These are phyloP conservation scores for Fallopia convolvulus DNA, from an alignment of 148 eudicot species.

Conservation along the genomic window DNA sequence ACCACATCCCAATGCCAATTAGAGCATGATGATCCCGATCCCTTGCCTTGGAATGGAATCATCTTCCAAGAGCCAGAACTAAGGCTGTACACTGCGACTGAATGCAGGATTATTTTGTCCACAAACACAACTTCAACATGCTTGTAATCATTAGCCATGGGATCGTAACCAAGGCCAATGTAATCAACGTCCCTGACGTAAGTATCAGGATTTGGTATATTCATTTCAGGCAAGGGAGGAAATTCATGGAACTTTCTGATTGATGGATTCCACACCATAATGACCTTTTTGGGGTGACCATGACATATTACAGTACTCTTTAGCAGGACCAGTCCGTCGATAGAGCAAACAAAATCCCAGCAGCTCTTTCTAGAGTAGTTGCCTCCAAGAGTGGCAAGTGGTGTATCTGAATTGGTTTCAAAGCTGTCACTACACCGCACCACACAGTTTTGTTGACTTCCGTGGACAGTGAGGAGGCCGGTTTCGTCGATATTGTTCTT, in stretches of 20 bases:
- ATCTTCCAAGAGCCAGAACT: background rate
- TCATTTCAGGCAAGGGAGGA: background rate
- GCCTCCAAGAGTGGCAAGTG: background rate
- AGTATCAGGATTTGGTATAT: background rate
- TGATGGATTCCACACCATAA: background rate
- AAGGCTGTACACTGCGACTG: background rate
- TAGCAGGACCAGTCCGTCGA: background rate
- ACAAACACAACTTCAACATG: too few relatives aligned
- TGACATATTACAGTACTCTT: background rate
- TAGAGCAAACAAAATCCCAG: background rate
- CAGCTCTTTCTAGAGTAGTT: background rate
- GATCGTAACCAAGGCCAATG: background rate
- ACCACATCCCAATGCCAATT: too few relatives aligned
- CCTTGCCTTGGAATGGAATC: background rate
- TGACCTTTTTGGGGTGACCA: background rate
- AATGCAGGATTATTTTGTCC: background rate
- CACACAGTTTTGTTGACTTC: background rate
- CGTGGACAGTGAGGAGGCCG: too few relatives aligned
- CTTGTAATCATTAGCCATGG: background rate
- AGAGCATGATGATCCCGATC: background rate
- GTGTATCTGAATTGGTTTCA: background rate
- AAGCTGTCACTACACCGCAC: too few relatives aligned
- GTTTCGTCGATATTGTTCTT: too few relatives aligned
- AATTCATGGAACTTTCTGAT: too few relatives aligned
- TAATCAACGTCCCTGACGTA: background rate